Base-by-base conservation (phyloP, 257 asterid species). In the Lantana camara region DNA sequence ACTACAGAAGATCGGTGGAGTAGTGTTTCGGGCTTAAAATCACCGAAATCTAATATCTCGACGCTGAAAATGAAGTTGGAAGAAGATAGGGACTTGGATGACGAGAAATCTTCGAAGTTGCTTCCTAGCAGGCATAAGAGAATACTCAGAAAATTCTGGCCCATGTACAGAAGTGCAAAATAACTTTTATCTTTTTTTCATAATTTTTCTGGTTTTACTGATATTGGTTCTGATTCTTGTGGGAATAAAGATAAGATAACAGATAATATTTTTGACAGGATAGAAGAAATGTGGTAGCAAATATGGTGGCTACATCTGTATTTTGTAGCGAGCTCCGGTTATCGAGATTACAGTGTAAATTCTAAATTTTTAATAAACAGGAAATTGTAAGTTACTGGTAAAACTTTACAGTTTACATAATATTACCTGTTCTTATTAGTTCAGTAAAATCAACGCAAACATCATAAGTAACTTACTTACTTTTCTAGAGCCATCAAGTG, bases 41-140 rank as follows among this genome's bases (percentile, higher is more conserved):
- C 95, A 2, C 80, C 85, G 20, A 80, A 87, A 63, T 80, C 96
- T 0, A 78, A 75, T 29, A 55, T 87, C 59, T 79, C 96, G 0
- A 87, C 96, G 17, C 75, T 87, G n/a, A 92, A 81, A 72, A 90
- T 83, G 98, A 90, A 81, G 88, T 59, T 84, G 70, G 91, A 87
- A 17, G 96, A 89, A 50, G 84, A 83, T 3, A 73, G 47, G 10
- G 76, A 53, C 10, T 63, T 77, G 47, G 89, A 82, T 9, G 86
- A 73, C 1, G 70, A 21, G 13, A 80, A 78, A 45, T 49, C 57
- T 6, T 60, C 76, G 20, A 83, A 80, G 60, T 16, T 56, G 16
- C 56, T 80, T 41, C 88, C 89, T 5, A 80, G 72, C 50, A 79
- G 81, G 35, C 82, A 95, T 12, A 89, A 75, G 50, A 83, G 79